A percentile compares a stretch with the other conserved stretches of the same genome.
These are phyloP conservation scores for Tolypocladium tropicale DNA, from an alignment of 2,329 filamentous ascomycete genomes.

Conservation along the genomic window DNA sequence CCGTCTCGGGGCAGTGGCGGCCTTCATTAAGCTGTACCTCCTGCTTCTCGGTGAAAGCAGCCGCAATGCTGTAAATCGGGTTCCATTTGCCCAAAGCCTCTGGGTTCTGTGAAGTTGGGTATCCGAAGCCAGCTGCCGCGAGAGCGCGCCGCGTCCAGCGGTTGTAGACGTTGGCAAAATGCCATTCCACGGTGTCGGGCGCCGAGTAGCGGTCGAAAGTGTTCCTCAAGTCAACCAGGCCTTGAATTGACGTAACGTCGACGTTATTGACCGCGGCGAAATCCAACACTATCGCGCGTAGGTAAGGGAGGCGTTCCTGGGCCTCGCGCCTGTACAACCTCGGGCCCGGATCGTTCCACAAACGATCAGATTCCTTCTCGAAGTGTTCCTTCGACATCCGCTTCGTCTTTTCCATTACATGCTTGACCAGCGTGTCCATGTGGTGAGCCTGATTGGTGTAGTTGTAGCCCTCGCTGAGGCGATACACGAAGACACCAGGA, in stretches of 20 bases:
- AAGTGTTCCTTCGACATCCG: slow-evolving; percentile 27
- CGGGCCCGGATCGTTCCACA: slow-evolving; percentile 44
- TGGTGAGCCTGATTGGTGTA: slow-evolving; percentile 41
- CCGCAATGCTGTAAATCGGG: slow-evolving; percentile 22
- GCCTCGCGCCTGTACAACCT: slow-evolving; percentile 13
- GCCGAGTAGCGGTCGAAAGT: slow-evolving; percentile 42
- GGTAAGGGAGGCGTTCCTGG: slow-evolving; percentile 32
- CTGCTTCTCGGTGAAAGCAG: slow-evolving; percentile 9
- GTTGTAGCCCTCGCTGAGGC: slow-evolving; percentile 40
- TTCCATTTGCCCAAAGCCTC: slow-evolving; percentile 19
- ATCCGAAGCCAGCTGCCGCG: slow-evolving; percentile 45
- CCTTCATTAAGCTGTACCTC: not conserved
- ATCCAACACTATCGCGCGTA: slow-evolving; percentile 47
- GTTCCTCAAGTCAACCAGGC: slow-evolving; percentile 43
- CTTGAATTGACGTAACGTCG: slow-evolving; percentile 48
- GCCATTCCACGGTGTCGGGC: slow-evolving; percentile 38
- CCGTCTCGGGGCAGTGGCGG: not conserved
- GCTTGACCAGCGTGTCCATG: slow-evolving; percentile 27
- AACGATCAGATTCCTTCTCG: slow-evolving; percentile 30
- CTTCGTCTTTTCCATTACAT: slow-evolving; percentile 29
- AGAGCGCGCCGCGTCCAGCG: slow-evolving; percentile 49
- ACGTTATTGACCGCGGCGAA: slow-evolving; percentile 46
- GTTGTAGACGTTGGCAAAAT: slow-evolving; percentile 44
- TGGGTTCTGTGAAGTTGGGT: slow-evolving; percentile 19
- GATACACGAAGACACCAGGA: slow-evolving; percentile 42